Conservation (phyloP, 2,329 filamentous ascomycete species). For the Cladobotryum mycophilum region DNA sequence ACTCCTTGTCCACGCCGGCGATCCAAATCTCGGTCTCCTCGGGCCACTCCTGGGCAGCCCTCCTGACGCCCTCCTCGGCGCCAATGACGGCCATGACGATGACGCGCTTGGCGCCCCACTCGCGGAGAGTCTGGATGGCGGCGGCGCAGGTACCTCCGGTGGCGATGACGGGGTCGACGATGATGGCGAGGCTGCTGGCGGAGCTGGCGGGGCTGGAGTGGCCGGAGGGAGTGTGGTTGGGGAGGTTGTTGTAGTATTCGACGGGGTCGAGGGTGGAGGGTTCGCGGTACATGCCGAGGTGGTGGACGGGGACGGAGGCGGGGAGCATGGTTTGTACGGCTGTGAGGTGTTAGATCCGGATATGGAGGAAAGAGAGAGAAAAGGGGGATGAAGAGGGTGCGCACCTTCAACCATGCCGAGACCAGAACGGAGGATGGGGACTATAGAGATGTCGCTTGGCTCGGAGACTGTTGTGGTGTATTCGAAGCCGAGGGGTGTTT, state of each 20-base stretch:
- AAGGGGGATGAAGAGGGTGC: conserved; percentile 1
- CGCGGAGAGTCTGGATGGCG: conserved; percentile 79
- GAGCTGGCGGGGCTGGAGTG: conserved; percentile 18
- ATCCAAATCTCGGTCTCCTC: conserved; percentile 75
- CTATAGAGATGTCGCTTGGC: conserved; percentile 66
- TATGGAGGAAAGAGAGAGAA: background rate
- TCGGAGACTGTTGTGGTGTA: conserved; percentile 61
- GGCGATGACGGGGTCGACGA: conserved; percentile 89
- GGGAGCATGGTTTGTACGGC: conserved; percentile 81
- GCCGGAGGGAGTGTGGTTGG: conserved; percentile 54
- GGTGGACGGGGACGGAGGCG: conserved; percentile 73
- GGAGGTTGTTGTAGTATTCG: conserved; percentile 97
- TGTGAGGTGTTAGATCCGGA: conserved; percentile 25
- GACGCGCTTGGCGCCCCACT: conserved; percentile 85
- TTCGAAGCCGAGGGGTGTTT: conserved; percentile 70
- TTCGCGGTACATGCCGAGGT: conserved; percentile 91
- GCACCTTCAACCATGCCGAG: conserved; percentile 85
- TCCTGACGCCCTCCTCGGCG: conserved; percentile 61
- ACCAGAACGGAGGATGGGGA: conserved; percentile 89
- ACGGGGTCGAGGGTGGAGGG: conserved; percentile 80
- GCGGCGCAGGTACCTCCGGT: conserved; percentile 86
- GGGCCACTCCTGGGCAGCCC: conserved; percentile 71
- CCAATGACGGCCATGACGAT: conserved; percentile 71
- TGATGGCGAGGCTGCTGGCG: conserved; percentile 60
- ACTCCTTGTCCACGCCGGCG: conserved; percentile 67